Evolutionary conservation across 129 eudicot genomes (phyloP), one percentile per base, ranked within the genome.

Genomic region (Dittrichia graveolens): DNA sequence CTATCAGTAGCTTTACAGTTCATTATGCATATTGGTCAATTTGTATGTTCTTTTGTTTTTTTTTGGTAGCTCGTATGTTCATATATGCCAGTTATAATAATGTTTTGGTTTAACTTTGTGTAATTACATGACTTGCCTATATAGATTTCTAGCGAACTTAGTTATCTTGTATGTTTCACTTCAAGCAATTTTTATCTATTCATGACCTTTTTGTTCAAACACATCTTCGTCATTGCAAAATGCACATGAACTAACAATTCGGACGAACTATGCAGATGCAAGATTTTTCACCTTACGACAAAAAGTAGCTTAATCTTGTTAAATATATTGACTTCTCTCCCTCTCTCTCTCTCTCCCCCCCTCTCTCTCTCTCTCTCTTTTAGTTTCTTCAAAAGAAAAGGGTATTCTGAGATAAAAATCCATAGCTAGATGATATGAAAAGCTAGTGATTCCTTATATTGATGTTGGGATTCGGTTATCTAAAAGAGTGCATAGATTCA

Each of bases 1-100:
- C 49, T 62, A 74, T 49, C 11, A 39, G 19, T 61, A 60, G 61
- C 1, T 57, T 67, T n/a, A 76, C 54, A 65, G n/a, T 68, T 24
- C 34, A 45, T 49, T 61, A 42, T 78, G 65, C 75, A 46, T 70
- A 41, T 56, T 49, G 45, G 41, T 59, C 48, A n/a, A 13, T 42
- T 54, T 56, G 12, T 64, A 15, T 37, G 53, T 49, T 61, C 10
- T 73, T 46, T 12, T 38, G 15, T 55, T 52, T 52, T 37, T 3
- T 15, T 3, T 50, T 43, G 24, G 24, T 44, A 42, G 57, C 31
- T 46, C 35, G 0, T 43, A 57, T 72, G 37, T 44, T 57, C 50
- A 58, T 72, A 59, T 72, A 43, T 57, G 34, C 6, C 35, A 15
- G 47, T 44, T 58, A 58, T 43, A 13, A 18, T 71, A 9, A 31